phyloP scores from a whole-genome alignment of 192 early-diverging fungal genomes.

The Coemansia sp. region DNA sequence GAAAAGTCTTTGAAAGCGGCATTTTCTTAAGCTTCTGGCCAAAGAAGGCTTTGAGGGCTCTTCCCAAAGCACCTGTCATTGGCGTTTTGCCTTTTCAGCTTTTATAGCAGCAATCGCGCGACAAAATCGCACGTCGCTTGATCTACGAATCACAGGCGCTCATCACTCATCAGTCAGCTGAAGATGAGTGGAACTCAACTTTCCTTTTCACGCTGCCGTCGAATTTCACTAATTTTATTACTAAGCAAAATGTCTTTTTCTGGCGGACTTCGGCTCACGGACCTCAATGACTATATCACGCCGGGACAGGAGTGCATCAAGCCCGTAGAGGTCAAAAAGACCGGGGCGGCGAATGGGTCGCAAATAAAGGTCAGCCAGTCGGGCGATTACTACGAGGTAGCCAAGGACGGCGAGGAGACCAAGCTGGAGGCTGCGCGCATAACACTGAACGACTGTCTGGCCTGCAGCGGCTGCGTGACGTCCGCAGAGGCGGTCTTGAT shows the following conservation, averaged over 20 bases:
- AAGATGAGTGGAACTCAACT: background rate
- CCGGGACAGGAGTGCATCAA: conserved; percentile 99
- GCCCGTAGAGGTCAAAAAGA: conserved; percentile 83
- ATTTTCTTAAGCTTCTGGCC: too few species aligned
- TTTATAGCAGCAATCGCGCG: too few species aligned
- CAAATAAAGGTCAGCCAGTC: conserved; percentile 74
- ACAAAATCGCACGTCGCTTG: too few species aligned
- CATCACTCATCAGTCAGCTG: too few species aligned
- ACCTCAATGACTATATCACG: conserved; percentile 97
- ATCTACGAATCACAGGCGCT: too few species aligned
- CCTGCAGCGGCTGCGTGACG: conserved; percentile 99
- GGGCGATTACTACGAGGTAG: conserved; percentile 92
- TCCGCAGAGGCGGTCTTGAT: conserved; percentile 96
- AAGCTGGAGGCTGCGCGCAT: conserved; percentile 87
- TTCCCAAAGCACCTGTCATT: too few species aligned
- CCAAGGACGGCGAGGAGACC: conserved; percentile 81
- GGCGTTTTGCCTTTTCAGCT: too few species aligned
- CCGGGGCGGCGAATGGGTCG: conserved; percentile 60
- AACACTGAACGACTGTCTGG: conserved; percentile 95
- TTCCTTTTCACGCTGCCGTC: conserved; percentile 7
- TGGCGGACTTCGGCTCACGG: conserved; percentile 82
- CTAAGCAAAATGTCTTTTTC: conserved; percentile 75
- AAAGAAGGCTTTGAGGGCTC: too few species aligned
- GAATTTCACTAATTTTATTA: background rate
- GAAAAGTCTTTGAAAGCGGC: too few species aligned